A percentile compares a stretch with the other conserved stretches of the same genome.
Evolutionary conservation across 169 alveolate species (phyloP).

Genomic region (Plasmodium fragile): DNA sequence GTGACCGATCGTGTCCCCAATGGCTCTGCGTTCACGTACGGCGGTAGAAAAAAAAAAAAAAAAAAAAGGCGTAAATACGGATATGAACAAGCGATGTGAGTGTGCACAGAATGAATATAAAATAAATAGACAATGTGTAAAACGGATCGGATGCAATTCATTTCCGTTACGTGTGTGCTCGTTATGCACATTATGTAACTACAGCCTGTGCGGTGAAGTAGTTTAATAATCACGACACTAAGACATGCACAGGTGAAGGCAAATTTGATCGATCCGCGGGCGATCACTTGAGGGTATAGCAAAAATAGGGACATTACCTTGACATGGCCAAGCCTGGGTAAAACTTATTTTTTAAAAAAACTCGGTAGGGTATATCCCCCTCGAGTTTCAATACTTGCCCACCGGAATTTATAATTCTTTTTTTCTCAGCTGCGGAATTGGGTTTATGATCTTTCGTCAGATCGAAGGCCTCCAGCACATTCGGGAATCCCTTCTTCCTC

Average conservation of each 20-base stretch:
- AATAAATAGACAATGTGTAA: background rate
- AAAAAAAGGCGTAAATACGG: background rate
- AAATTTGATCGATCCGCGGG: background rate
- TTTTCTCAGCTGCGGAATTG: constrained; percentile 83
- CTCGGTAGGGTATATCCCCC: constrained; percentile 89
- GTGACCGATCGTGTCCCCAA: constrained; percentile 75
- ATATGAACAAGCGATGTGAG: background rate
- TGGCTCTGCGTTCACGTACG: constrained; percentile 58
- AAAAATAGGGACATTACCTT: constrained; percentile 29
- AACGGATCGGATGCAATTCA: background rate
- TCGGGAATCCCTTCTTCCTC: constrained; percentile 79
- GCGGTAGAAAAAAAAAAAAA: background rate
- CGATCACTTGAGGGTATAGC: background rate
- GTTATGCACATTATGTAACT: background rate
- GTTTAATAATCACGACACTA: background rate
- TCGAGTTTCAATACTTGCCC: constrained; percentile 89
- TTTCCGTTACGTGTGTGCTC: background rate
- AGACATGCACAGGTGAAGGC: background rate
- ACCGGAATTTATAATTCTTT: constrained; percentile 86
- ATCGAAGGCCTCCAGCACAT: constrained; percentile 78
- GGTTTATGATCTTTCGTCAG: constrained; percentile 90
- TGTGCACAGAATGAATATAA: background rate
- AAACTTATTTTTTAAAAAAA: constrained; percentile 85
- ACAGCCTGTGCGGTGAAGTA: background rate
- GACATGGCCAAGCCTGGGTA: constrained; percentile 93